Conservation (phyloP, 2,329 filamentous ascomycete genomes). For the Xylaria sp. region DNA sequence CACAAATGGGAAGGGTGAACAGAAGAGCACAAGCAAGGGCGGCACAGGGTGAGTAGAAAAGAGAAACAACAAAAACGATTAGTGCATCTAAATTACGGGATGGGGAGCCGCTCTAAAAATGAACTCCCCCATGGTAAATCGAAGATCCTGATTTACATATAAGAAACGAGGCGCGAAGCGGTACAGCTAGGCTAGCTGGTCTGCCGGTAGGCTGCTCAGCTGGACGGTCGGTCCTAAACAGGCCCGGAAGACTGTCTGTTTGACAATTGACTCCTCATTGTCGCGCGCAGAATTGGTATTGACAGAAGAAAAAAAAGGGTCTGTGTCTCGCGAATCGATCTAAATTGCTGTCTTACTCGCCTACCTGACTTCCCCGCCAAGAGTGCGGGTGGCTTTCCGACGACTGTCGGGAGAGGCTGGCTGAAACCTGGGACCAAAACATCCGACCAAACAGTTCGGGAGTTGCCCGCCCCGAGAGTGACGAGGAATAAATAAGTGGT, state of each 20-base stretch:
- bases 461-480: constrained; percentile 42
- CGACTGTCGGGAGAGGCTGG: constrained; percentile 18
- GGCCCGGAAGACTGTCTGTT: constrained; percentile 35
- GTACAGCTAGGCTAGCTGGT: constrained; percentile 16
- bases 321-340: constrained; percentile 18
- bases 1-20: constrained; percentile 34
- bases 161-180: constrained; percentile 38
- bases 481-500: not conserved
- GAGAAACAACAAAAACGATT: constrained; percentile 21
- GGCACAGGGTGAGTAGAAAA: constrained; percentile 22
- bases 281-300: constrained; percentile 13
- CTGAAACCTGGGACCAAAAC: constrained; percentile 46
- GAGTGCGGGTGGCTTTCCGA: constrained; percentile 20
- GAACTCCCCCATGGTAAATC: constrained; percentile 6
- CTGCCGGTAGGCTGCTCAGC: constrained; percentile 6
- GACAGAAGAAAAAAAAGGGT: not conserved
- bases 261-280: constrained; percentile 33
- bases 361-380: not conserved
- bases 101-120: constrained; percentile 9
- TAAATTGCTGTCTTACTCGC: not conserved
- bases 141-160: constrained; percentile 25
- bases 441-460: constrained; percentile 45
- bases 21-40: constrained; percentile 5
- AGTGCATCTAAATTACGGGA: constrained; percentile 7
- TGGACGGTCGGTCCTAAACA: constrained; percentile 24